Conservation (phyloP, 2,329 filamentous ascomycete species). For the Hymenoscyphus fraxineus region DNA sequence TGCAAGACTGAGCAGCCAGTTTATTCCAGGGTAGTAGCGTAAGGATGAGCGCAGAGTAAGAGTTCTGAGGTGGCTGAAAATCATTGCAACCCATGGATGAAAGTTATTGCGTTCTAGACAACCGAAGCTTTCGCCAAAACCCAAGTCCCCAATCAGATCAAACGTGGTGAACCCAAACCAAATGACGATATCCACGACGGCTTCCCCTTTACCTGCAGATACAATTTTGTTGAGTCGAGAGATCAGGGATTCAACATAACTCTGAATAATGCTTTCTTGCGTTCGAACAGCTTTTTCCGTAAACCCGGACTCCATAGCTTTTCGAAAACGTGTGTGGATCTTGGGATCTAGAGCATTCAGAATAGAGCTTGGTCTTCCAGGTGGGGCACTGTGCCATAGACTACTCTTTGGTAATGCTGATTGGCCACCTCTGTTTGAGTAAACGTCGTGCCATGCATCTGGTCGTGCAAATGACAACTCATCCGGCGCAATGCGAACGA, state of each 20-base stretch:
- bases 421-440: neutral
- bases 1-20: constrained; percentile 6
- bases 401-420: constrained; percentile 2
- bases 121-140: constrained; percentile 41
- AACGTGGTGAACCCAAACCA: constrained; percentile 38
- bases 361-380: constrained; percentile 8
- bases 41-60: constrained; percentile 2
- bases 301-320: constrained; percentile 30
- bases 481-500: constrained; percentile 26
- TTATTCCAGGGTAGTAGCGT: constrained; percentile 10
- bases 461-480: constrained; percentile 31
- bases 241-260: constrained; percentile 8
- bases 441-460: constrained; percentile 24
- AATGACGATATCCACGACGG: constrained; percentile 28
- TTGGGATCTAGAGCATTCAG: constrained; percentile 11
- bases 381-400: constrained; percentile 1
- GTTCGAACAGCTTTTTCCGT: constrained; percentile 31
- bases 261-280: constrained; percentile 27
- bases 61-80: constrained; percentile 12
- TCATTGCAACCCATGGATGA: constrained; percentile 12
- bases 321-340: constrained; percentile 29
- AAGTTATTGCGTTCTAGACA: constrained; percentile 26
- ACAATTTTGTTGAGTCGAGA: constrained; percentile 7
- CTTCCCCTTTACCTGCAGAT: constrained; percentile 8
- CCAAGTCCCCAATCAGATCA: constrained; percentile 41